Percentiles rank a stretch among this genome's conserved stretches.
These are phyloP conservation scores for Leishmania amazonensis DNA, from an alignment of 208 protist genomes.

Conservation along the genomic window DNA sequence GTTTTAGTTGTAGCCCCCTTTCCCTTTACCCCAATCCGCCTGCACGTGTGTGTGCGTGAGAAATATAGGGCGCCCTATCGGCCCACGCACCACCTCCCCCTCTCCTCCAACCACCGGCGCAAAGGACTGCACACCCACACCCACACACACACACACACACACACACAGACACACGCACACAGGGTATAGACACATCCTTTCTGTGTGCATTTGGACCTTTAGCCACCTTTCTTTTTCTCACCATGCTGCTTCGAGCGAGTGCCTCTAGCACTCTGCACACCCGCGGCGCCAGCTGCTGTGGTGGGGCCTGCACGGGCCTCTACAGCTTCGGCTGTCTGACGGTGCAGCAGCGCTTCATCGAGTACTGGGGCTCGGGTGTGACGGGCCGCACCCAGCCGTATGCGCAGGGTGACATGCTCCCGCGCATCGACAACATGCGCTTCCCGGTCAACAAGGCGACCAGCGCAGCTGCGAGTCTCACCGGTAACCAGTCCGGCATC, in stretches of 20 bases:
- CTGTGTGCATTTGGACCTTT: background rate
- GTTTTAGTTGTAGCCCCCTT: background rate
- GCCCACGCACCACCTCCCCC: background rate
- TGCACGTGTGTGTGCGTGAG: background rate
- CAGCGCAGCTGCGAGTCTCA: slow-evolving; percentile 61
- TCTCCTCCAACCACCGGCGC: background rate
- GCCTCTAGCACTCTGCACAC: slow-evolving; percentile 20
- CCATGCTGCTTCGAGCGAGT: slow-evolving; percentile 26
- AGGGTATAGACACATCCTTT: background rate
- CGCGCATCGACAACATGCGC: slow-evolving; percentile 73
- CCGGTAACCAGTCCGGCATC: slow-evolving; percentile 71
- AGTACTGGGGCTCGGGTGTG: slow-evolving; percentile 83
- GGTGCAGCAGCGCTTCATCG: slow-evolving; percentile 61
- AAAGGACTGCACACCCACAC: background rate
- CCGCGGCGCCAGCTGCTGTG: slow-evolving; percentile 1
- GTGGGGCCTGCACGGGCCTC: background rate
- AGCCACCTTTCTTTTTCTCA: background rate
- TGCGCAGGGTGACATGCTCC: slow-evolving; percentile 85
- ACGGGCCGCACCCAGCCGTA: slow-evolving; percentile 84
- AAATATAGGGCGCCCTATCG: background rate
- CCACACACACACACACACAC: background rate
- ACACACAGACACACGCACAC: too few relatives aligned
- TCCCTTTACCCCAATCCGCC: background rate
- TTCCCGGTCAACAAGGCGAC: slow-evolving; percentile 58
- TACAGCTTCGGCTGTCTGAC: slow-evolving; percentile 26